Conservation (phyloP, 352 stramenopile genomes). For the Pythium coloratum region DNA sequence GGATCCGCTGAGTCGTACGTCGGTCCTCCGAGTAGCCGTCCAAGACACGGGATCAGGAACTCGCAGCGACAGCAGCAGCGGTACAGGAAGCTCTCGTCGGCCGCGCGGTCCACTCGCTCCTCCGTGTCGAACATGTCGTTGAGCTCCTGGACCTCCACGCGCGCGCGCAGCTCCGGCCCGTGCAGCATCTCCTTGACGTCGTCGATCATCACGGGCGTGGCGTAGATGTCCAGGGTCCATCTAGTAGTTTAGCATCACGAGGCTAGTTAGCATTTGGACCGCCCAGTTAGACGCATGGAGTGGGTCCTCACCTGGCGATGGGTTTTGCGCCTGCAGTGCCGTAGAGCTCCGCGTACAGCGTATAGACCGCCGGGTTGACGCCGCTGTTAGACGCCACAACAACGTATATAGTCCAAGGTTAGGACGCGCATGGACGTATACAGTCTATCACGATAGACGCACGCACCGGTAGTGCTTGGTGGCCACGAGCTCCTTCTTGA, state of each 20-base stretch:
- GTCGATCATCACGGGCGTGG: slow-evolving; percentile 74
- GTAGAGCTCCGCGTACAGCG: slow-evolving; percentile 76
- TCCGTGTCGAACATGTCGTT: slow-evolving; percentile 53
- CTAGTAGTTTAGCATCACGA: not conserved
- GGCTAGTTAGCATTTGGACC: slow-evolving; percentile 4
- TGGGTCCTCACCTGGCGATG: slow-evolving; percentile 41
- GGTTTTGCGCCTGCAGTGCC: slow-evolving; percentile 61
- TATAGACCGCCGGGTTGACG: slow-evolving; percentile 79
- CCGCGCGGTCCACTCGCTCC: slow-evolving; percentile 23
- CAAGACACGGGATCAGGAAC: slow-evolving; percentile 70
- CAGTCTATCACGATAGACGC: not conserved
- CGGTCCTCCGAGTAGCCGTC: slow-evolving; percentile 59
- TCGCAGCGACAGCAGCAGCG: slow-evolving; percentile 75
- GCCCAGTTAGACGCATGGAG: not conserved
- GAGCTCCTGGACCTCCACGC: slow-evolving; percentile 60
- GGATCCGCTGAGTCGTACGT: slow-evolving; percentile 52
- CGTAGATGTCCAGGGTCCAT: slow-evolving; percentile 82
- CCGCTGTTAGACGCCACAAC: slow-evolving; percentile 30
- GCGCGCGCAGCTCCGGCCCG: slow-evolving; percentile 55
- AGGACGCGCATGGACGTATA: not conserved
- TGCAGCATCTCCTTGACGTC: slow-evolving; percentile 76
- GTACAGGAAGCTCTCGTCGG: slow-evolving; percentile 60
- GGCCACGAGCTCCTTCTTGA: slow-evolving; percentile 54
- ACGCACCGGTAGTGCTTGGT: slow-evolving; percentile 74
- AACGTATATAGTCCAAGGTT: not conserved